A percentile compares a stretch with the other conserved stretches of the same genome.
Conservation (phyloP, 768 basidiomycete species). For the Antrodiella citrinella region DNA sequence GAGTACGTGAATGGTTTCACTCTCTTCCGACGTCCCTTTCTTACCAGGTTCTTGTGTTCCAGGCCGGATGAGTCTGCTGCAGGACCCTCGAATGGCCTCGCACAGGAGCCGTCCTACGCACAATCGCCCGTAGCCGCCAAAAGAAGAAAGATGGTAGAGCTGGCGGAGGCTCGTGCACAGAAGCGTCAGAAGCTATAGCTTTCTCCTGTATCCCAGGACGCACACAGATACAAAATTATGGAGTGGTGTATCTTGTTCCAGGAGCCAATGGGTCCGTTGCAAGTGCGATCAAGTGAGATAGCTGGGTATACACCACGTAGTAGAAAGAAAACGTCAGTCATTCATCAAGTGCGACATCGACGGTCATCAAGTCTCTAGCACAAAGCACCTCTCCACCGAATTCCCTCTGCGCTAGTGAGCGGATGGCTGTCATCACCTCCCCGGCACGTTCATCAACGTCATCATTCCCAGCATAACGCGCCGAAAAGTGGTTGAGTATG, state of each 20-base stretch:
- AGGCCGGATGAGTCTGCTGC: background rate
- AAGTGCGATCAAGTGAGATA: no score
- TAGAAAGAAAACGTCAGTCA: no score
- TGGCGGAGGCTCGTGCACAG: background rate
- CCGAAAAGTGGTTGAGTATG: slow-evolving; percentile 80
- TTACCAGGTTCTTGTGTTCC: no score
- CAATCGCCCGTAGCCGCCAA: slow-evolving; percentile 2
- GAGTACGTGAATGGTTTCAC: no score
- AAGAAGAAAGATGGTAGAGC: slow-evolving; percentile 4
- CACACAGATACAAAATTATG: no score
- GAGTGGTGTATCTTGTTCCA: no score
- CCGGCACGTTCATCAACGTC: slow-evolving; percentile 39
- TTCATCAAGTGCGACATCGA: slow-evolving; percentile 41
- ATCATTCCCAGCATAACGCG: slow-evolving; percentile 67
- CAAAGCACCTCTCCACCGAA: slow-evolving; percentile 56
- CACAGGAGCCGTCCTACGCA: background rate
- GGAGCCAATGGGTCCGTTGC: no score
- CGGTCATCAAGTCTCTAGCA: slow-evolving; percentile 67
- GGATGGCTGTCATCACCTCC: slow-evolving; percentile 57
- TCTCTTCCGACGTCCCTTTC: no score
- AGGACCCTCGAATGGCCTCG: background rate
- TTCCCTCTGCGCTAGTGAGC: slow-evolving; percentile 41
- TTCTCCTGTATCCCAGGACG: no score
- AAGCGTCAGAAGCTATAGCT: background rate
- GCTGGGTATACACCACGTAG: no score